These are phyloP conservation scores for Botrytis hyacinthi DNA, from an alignment of 2,329 filamentous ascomycete genomes.

Conservation along the genomic window DNA sequence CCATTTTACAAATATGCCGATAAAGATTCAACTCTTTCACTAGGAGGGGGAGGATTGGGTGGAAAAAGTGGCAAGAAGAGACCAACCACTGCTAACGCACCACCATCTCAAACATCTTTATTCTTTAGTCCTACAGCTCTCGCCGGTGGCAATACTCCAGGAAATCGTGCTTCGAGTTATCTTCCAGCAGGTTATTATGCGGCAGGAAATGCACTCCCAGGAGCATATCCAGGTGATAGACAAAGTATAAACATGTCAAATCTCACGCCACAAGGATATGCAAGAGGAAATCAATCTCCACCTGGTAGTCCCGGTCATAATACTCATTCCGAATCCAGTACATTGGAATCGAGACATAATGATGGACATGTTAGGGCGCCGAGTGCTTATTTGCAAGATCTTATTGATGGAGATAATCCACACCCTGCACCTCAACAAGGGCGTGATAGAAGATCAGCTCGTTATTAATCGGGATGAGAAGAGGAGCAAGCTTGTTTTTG, in stretches of 20 bases:
- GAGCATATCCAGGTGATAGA: conserved; percentile 37
- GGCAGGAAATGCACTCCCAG: conserved; percentile 48
- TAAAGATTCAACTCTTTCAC: conserved; percentile 42
- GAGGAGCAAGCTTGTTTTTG: not conserved
- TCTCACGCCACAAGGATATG: conserved; percentile 48
- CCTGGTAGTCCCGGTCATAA: conserved; percentile 57
- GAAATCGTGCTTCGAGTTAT: conserved; percentile 72
- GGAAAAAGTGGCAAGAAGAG: conserved; percentile 38
- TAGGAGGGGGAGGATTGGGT: conserved; percentile 31
- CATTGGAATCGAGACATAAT: conserved; percentile 61
- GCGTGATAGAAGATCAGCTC: conserved; percentile 1
- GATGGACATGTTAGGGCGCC: conserved; percentile 67
- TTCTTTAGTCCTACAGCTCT: conserved; percentile 95
- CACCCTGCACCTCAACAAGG: not conserved
- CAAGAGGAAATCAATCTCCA: conserved; percentile 47
- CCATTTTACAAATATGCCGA: conserved; percentile 62
- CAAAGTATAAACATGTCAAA: conserved; percentile 59
- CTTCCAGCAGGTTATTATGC: conserved; percentile 91
- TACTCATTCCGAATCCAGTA: conserved; percentile 52
- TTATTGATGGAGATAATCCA: conserved; percentile 62
- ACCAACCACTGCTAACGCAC: conserved; percentile 41
- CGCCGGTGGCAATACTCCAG: conserved; percentile 50
- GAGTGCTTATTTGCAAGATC: conserved; percentile 84
- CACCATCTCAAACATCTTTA: conserved; percentile 44
- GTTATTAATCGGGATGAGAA: not conserved